Evolutionary conservation across 2,329 filamentous ascomycete genomes (phyloP), one percentile per base, ranked within the genome.

Genomic region (Venturiaceae sp.): DNA sequence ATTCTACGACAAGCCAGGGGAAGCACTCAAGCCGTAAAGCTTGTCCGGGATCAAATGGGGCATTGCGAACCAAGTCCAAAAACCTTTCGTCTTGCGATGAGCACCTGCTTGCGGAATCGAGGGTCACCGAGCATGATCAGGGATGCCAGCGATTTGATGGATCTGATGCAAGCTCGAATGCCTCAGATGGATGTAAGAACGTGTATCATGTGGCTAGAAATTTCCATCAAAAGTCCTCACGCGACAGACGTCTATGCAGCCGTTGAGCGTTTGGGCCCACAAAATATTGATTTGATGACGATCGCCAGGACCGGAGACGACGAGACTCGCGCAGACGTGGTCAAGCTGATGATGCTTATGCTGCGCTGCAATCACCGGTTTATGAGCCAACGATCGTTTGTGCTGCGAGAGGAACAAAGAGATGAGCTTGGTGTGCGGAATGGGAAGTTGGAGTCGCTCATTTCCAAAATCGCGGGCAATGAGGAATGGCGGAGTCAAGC

Each of bases 51-150:
- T 19, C 80, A 73, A 60, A 70, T 71, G 64, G 59, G 86, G 21
- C 39, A 65, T 34, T 21, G 14, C 16, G 13, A 47, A 19, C 26
- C 44, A 13, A 28, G 28, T 23, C 62, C 66, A 13, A 80, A 80
- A 60, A 83, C 83, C 9, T 89, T 91, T 73, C 81, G 83, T 57
- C 80, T 90, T 52, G 90, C 87, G 57, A 83, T 96, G 76, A 80
- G 80, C 62, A 79, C 83, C 5, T 96, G 91, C 70, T 74, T 83
- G 26, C 82, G 86, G 59, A 90, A 96, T 75, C 86, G 84, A 66
- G 84, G 85, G 58, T 96, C 95, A 69, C 77, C 70, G n/a, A 81
- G 85, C 56, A 81, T 83, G 23, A 80, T 95, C 63, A 72, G 76
- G 3, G 79, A 87, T 63, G 87, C 88, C 4, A 82, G 77, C 55